A percentile compares a stretch with the other conserved stretches of the same genome.
Evolutionary conservation across 2,329 filamentous ascomycete species (phyloP).

Genomic region (Penicillium sp.): DNA sequence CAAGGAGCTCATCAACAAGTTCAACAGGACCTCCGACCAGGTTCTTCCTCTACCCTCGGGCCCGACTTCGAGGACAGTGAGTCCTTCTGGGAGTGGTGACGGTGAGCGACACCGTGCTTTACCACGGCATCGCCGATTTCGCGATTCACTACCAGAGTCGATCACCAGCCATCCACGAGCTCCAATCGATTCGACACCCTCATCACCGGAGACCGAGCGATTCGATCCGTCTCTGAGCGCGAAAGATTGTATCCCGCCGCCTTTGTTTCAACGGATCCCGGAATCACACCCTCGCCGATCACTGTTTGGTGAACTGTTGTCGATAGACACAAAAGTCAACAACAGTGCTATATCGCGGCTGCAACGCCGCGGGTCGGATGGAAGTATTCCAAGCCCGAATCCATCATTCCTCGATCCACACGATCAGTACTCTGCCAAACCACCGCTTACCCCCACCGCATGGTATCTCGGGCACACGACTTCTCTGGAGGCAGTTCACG

Average conservation of each 20-base stretch:
- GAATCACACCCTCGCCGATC: slow-evolving; percentile 50
- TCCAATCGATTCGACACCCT: slow-evolving; percentile 19
- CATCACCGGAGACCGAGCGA: slow-evolving; percentile 8
- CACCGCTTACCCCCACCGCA: slow-evolving; percentile 63
- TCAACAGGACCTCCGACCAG: slow-evolving; percentile 61
- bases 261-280: slow-evolving; percentile 22
- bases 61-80: slow-evolving; percentile 36
- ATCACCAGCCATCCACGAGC: slow-evolving; percentile 14
- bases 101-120: slow-evolving; percentile 30
- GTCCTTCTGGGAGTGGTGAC: slow-evolving; percentile 31
- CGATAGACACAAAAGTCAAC: slow-evolving; percentile 53
- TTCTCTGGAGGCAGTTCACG: slow-evolving; percentile 42
- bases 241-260: slow-evolving; percentile 15
- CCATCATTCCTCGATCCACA: slow-evolving; percentile 42
- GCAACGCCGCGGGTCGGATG: slow-evolving; percentile 65
- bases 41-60: slow-evolving; percentile 41
- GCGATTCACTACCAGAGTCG: slow-evolving; percentile 16
- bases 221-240: neutral
- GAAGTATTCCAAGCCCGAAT: slow-evolving; percentile 57
- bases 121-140: slow-evolving; percentile 23
- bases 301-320: slow-evolving; percentile 70
- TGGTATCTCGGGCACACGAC: slow-evolving; percentile 56
- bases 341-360: slow-evolving; percentile 56
- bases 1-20: slow-evolving; percentile 73
- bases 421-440: slow-evolving; percentile 45